Base-by-base conservation (phyloP, 2,329 filamentous ascomycete species). In the Fusarium sp. region DNA sequence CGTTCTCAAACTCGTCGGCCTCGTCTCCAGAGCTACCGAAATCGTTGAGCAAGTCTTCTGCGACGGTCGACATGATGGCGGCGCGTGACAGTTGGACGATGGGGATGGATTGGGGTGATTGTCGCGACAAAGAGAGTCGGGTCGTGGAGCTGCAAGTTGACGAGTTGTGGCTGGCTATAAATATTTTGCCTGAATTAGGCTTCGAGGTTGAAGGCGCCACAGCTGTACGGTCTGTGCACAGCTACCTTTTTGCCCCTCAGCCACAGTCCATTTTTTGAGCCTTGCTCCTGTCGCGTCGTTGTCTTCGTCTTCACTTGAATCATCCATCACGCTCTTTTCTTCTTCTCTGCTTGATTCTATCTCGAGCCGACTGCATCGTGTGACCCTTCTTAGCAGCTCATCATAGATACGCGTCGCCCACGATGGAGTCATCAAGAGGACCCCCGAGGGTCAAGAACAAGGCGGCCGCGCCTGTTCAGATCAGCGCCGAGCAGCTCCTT, bases 401-500 rank as follows among this genome's bases (percentile, higher is more conserved):
- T 20, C 13, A 23, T 14, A 60, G 33, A 36, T 8, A 36, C 40
- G 40, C 25, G 55, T 62, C 66, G 46, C n/a, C 27, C 80, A 87
- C 68, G 70, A 97, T 98, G 94, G 95, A 98, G 85, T 89, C 91
- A 62, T 90, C 92, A 73, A 91, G 95, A 70, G 96, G 95, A 75
- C 95, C 96, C 63, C 95, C 96, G 11, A 87, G 93, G 87, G 96
- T 99, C 85, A 98, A 98, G 82, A 98, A 99, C 86, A 99, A 99
- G 91, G 93, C 92, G 71, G 87, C 96, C 1, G 95, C 95, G 82
- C 93, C 91, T 40, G 85, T 92, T 62, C 91, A 98, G 83, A 97
- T 99, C 79, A 96, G 92, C 72, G 96, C 96, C 72, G 96, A 99
- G 82, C 96, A 99, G 84, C 90, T 99, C 69, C 90, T 99, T 44